Evolutionary conservation across 352 stramenopile genomes (phyloP), one percentile per base, ranked within the genome.

Genomic region (Globisporangium canariense): DNA sequence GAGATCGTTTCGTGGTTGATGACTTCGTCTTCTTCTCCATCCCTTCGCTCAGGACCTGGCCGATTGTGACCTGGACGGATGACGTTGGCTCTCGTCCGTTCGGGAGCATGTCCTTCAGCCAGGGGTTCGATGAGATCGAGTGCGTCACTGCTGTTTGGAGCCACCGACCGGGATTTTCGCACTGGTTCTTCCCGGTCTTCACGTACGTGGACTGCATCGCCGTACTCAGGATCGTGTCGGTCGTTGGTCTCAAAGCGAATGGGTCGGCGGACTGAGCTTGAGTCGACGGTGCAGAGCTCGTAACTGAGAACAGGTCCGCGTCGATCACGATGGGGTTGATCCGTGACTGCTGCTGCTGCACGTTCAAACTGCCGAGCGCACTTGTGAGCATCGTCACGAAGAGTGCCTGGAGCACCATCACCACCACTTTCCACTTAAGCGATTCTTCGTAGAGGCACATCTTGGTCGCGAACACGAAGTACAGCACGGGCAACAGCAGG

Each of bases 361-460:
- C 78, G 49, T 83, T 82, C 18, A 83, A 66, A 1, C 72, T 86
- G 30, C 67, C 81, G 38, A 88, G 79, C 1, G 73, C 70, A 11
- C 76, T 79, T 1, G 75, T 83, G 20, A 88, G 70, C 49, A 81
- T 47, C 50, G 70, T 60, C 14, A 67, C 60, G 7, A 80, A 68
- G 7, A 56, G 14, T 16, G 57, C 65, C 50, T 86, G 68, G 0
- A 58, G 30, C 43, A 68, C 43, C 16, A 81, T 57, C n/a, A 76
- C 41, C 16, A 70, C 46, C 1, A 68, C 28, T 32, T 53, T 66
- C 77, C 75, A 88, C 20, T 32, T 50, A 36, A 74, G 40, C 40
- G 78, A 80, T 49, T 85, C 78, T 56, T 85, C 77, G 34, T 71
- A 66, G 58, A 84, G 68, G 30, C 60, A 76, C 49, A 68, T 64